phyloP scores from a whole-genome alignment of 1,284 basidiomycete species.

The Takashimella koratensis region DNA sequence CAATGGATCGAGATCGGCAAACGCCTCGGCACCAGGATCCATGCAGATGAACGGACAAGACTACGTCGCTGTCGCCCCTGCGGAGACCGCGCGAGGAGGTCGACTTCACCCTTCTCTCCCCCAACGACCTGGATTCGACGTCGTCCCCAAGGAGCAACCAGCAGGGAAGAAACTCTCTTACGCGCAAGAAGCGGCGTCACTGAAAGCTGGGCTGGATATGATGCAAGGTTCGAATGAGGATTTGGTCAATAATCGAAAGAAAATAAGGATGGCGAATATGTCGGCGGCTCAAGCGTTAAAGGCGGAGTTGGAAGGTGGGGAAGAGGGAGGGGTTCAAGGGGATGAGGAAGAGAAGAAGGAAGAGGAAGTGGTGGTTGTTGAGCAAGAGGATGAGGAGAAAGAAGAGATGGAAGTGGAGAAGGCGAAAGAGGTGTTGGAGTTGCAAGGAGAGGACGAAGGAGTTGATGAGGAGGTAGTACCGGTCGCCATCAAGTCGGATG shows the following conservation, averaged over 20 bases:
- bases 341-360: conserved; percentile 14
- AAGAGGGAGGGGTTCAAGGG: too few species aligned
- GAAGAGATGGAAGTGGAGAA: conserved; percentile 14
- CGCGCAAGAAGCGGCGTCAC: conserved; percentile 43
- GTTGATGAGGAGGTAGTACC: background rate
- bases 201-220: conserved; percentile 52
- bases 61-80: conserved; percentile 44
- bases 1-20: background rate
- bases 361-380: conserved; percentile 15
- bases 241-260: conserved; percentile 78
- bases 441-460: conserved; percentile 17
- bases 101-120: conserved; percentile 56
- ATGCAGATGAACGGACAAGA: conserved; percentile 49
- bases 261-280: conserved; percentile 92
- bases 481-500: background rate
- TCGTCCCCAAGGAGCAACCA: conserved; percentile 57
- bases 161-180: conserved; percentile 23
- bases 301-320: conserved; percentile 66
- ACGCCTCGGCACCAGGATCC: conserved; percentile 17
- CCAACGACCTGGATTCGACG: conserved; percentile 57
- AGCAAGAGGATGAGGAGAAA: conserved; percentile 24
- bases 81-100: conserved; percentile 33
- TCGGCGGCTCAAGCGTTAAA: conserved; percentile 90
- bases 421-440: conserved; percentile 17
- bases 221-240: conserved; percentile 68